phyloP scores from a whole-genome alignment of 108 stramenopile genomes.

The Parmales sp. region DNA sequence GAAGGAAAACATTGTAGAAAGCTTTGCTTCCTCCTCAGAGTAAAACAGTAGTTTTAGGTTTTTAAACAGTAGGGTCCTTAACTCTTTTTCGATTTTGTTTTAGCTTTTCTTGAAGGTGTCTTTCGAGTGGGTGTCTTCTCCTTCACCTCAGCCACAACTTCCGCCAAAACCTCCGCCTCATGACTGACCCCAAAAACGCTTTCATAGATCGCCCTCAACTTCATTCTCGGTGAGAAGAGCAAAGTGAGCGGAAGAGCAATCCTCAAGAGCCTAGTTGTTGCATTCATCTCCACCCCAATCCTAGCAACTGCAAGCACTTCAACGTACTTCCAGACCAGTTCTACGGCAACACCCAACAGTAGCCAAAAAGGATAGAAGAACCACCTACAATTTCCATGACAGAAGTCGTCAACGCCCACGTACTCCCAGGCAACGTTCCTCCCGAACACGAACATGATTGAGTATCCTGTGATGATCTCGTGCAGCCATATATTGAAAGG shows the following conservation, averaged over 20 bases:
- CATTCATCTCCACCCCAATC: background rate
- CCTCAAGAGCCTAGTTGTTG: background rate
- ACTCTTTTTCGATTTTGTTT: no score
- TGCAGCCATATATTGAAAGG: background rate
- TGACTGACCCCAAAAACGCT: background rate
- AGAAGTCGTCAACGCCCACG: background rate
- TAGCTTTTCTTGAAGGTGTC: no score
- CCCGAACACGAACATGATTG: conserved; percentile 4
- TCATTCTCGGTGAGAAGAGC: background rate
- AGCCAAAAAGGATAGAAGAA: background rate
- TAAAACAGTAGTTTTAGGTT: no score
- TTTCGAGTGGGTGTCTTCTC: background rate
- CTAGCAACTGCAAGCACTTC: background rate
- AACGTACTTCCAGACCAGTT: background rate
- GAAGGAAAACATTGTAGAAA: no score
- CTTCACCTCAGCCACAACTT: background rate
- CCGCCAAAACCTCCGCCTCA: background rate
- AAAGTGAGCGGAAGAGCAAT: background rate
- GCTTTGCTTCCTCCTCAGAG: no score
- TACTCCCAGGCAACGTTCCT: conserved; percentile 8
- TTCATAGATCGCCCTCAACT: background rate
- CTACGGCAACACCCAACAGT: background rate
- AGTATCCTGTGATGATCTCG: background rate
- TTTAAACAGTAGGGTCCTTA: no score
- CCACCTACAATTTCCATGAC: background rate